These are phyloP conservation scores for Phytophthora sansomeana DNA, from an alignment of 352 stramenopile species.

Conservation along the genomic window DNA sequence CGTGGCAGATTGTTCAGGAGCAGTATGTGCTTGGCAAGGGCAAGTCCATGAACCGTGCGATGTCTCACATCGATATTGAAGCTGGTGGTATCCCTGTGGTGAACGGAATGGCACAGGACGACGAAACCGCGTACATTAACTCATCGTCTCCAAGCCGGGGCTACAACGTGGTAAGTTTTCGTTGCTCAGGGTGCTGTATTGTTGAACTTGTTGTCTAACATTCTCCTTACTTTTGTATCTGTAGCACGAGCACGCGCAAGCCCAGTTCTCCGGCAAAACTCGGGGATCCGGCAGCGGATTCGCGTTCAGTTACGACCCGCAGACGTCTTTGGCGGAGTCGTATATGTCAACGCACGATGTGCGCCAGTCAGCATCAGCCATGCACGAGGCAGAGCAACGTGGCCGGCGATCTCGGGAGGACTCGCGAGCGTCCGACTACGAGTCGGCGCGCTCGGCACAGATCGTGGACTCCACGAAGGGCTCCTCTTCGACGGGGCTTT, in stretches of 20 bases:
- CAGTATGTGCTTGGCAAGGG: constrained; percentile 60
- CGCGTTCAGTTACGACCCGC: constrained; percentile 84
- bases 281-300: constrained; percentile 80
- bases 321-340: constrained; percentile 80
- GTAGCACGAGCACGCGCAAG: constrained; percentile 32
- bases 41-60: constrained; percentile 35
- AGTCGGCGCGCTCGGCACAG: constrained; percentile 30
- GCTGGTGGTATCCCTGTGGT: constrained; percentile 55
- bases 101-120: constrained; percentile 45
- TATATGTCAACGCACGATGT: constrained; percentile 82
- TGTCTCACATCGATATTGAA: constrained; percentile 62
- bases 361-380: constrained; percentile 60
- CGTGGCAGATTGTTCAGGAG: constrained; percentile 88
- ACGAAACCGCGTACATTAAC: constrained; percentile 53
- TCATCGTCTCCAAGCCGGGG: constrained; percentile 41
- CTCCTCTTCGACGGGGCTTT: constrained; percentile 46
- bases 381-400: constrained; percentile 71
- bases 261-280: constrained; percentile 43
- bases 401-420: constrained; percentile 74
- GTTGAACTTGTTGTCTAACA: constrained; percentile 22
- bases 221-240: constrained; percentile 9
- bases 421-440: constrained; percentile 75
- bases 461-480: constrained; percentile 48
- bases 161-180: constrained; percentile 36
- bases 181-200: neutral